Evolutionary conservation across 2,329 filamentous ascomycete genomes (phyloP), one percentile per base, ranked within the genome.

Genomic region (Aspergillus vadensis): DNA sequence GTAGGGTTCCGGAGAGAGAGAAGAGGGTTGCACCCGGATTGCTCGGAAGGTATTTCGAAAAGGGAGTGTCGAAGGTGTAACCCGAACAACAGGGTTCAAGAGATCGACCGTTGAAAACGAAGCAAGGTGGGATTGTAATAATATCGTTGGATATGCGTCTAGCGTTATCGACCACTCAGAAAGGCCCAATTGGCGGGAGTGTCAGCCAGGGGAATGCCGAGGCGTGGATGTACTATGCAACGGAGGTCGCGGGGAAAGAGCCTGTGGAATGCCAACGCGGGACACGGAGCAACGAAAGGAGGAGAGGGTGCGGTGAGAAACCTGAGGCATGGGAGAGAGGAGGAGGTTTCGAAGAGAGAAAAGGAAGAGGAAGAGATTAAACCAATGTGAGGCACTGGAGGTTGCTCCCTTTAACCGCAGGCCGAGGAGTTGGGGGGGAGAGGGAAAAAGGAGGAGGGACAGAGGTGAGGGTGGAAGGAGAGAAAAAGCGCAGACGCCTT

Each of bases 131-230:
- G 32, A 8, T 49, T 15, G 44, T 8, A 23, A 25, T 49, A 32
- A 27, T 54, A 27, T 54, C 21, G 32, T n/a, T 57, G 58, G 41
- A 4, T 32, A 32, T 43, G 51, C 43, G 41, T 32, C 32, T 50
- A 27, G 41, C 54, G 39, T 36, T 63, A 67, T 66, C 60, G 64
- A 60, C 56, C 60, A 61, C 57, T 64, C 63, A 65, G 48, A 59
- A 49, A 54, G 55, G 52, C 58, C 50, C 48, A 60, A 62, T 62
- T 57, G 60, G 62, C 61, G 59, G 63, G 57, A 58, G 68, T 57
- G 72, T 76, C 70, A 72, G 61, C 71, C 67, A 59, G 72, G 74
- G 71, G 70, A 75, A 73, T 69, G 57, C 62, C 58, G 53, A 55
- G 52, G 58, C 55, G 57, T 63, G 63, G 66, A 62, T 62, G 64